Percentiles rank a stretch among this genome's conserved stretches.
Evolutionary conservation across 2,329 filamentous ascomycete genomes (phyloP).

Genomic region (Monosporascus sp.): DNA sequence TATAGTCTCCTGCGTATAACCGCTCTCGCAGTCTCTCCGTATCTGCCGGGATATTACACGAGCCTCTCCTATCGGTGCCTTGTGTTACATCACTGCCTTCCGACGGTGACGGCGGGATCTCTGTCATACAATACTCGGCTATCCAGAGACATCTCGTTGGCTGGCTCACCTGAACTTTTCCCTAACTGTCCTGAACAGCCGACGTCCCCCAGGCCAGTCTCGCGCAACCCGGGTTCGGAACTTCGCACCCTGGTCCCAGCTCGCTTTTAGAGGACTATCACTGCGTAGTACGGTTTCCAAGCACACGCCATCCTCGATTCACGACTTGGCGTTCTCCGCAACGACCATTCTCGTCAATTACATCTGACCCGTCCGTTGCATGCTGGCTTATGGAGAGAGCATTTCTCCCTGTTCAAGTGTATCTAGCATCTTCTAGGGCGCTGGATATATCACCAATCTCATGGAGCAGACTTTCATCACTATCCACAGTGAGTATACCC

Average conservation of each 20-base stretch:
- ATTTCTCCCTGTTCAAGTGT: constrained; percentile 15
- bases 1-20: constrained; percentile 15
- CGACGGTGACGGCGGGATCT: constrained; percentile 33
- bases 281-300: constrained; percentile 7
- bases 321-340: constrained; percentile 16
- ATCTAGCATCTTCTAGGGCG: constrained; percentile 15
- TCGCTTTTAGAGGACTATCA: constrained; percentile 18
- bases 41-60: constrained; percentile 20
- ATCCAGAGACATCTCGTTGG: constrained; percentile 31
- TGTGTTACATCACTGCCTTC: constrained; percentile 28
- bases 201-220: constrained; percentile 19
- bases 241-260: constrained; percentile 20
- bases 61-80: constrained; percentile 22
- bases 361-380: constrained; percentile 11
- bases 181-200: constrained; percentile 22
- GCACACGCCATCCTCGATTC: constrained; percentile 11
- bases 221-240: constrained; percentile 23
- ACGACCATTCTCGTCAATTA: constrained; percentile 11
- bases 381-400: constrained; percentile 18
- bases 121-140: constrained; percentile 34
- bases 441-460: constrained; percentile 22
- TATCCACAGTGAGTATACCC: constrained; percentile 66
- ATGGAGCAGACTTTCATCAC: constrained; percentile 91
- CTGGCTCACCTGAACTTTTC: constrained; percentile 19
- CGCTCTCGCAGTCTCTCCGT: constrained; percentile 14